Evolutionary conservation across 768 basidiomycete genomes (phyloP).

Genomic region (Mycena rosella): DNA sequence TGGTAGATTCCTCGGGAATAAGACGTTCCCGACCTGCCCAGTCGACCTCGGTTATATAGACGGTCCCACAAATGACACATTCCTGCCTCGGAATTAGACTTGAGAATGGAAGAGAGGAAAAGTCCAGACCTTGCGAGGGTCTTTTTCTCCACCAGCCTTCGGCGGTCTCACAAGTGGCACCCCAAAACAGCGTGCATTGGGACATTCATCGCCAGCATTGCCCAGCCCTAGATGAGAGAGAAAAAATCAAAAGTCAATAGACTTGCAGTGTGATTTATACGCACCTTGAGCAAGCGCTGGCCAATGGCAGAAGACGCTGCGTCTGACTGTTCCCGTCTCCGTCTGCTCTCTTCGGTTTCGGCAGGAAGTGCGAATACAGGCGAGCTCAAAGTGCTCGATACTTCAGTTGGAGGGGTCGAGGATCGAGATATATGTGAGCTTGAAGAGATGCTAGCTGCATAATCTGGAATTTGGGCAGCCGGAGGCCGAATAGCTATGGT

Average conservation of each 20-base stretch:
- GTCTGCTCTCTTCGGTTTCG: constrained; percentile 74
- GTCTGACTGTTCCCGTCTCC: constrained; percentile 86
- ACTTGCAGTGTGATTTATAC: not conserved
- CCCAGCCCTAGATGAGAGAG: constrained; percentile 66
- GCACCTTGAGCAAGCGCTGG: constrained; percentile 70
- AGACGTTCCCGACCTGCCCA: constrained; percentile 62
- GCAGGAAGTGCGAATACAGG: constrained; percentile 73
- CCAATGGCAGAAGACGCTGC: constrained; percentile 85
- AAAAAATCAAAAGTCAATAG: not conserved
- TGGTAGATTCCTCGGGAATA: constrained; percentile 42
- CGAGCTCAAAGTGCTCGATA: constrained; percentile 71
- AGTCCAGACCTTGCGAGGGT: constrained; percentile 74
- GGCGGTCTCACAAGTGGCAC: constrained; percentile 88
- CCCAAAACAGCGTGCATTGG: constrained; percentile 76
- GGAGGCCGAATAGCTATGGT: constrained; percentile 26
- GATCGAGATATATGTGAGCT: constrained; percentile 68
- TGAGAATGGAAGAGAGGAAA: constrained; percentile 11
- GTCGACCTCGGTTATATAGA: constrained; percentile 69
- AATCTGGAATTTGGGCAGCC: constrained; percentile 39
- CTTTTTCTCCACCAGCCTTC: constrained; percentile 67
- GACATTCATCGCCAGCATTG: constrained; percentile 93
- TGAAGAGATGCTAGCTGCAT: constrained; percentile 59
- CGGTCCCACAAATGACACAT: constrained; percentile 79
- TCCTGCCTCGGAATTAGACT: constrained; percentile 60
- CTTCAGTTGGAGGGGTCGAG: constrained; percentile 85